A percentile compares a stretch with the other conserved stretches of the same genome.
Evolutionary conservation across 179 eudicot genomes (phyloP).

Genomic region (Amaranthus tricolor): DNA sequence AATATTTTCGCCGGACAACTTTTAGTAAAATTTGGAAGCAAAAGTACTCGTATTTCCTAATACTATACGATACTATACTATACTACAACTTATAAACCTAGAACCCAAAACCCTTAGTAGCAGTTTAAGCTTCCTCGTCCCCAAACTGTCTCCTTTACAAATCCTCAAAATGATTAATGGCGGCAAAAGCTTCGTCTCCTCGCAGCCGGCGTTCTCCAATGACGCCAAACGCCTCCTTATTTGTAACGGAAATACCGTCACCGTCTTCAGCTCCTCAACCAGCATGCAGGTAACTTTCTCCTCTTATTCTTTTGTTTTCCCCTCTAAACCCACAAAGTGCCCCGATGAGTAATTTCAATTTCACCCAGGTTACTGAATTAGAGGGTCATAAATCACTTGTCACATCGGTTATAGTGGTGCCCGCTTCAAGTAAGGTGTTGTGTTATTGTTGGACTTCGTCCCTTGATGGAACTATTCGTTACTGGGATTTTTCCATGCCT

Average conservation of each 20-base stretch:
- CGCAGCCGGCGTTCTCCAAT: conserved; percentile 78
- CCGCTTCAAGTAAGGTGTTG: conserved; percentile 52
- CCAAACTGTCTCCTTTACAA: no score
- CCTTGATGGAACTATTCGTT: conserved; percentile 76
- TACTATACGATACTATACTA: no score
- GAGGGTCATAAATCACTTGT: conserved; percentile 75
- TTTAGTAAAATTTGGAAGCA: no score
- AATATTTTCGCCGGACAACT: no score
- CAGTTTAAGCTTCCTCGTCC: no score
- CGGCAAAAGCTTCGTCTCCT: conserved; percentile 67
- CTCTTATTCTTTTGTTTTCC: background rate
- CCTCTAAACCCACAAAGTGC: background rate
- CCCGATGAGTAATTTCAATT: background rate
- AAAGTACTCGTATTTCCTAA: no score
- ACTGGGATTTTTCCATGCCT: conserved; percentile 69
- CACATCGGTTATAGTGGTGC: conserved; percentile 70
- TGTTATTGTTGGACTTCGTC: conserved; percentile 91
- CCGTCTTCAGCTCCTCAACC: conserved; percentile 77
- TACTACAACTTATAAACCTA: no score
- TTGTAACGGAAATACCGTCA: conserved; percentile 71
- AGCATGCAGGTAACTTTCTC: conserved; percentile 51
- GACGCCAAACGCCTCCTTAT: conserved; percentile 67
- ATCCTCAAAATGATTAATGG: conserved; percentile 55
- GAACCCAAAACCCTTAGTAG: no score
- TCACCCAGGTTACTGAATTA: conserved; percentile 60